Conservation (phyloP, 2,329 filamentous ascomycete species). For the Microdochium trichocladiopsis region DNA sequence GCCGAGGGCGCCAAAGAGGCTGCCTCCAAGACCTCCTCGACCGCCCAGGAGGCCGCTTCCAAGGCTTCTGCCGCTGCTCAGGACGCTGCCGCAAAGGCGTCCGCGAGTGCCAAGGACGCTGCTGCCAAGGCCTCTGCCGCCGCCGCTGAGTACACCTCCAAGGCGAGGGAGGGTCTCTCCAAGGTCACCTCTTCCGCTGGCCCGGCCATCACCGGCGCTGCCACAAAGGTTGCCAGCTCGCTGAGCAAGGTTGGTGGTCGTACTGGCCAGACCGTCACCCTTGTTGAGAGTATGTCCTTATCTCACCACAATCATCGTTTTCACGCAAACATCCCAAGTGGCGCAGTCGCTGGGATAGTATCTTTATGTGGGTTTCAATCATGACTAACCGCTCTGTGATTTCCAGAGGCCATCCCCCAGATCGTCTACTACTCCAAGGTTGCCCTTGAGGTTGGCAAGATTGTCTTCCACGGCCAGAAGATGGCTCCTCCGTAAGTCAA, state of each 20-base stretch:
- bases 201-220: constrained; percentile 67
- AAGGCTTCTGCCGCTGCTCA: constrained; percentile 18
- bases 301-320: too few species aligned
- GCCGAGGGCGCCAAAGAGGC: constrained; percentile 28
- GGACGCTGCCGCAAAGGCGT: constrained; percentile 33
- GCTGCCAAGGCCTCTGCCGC: constrained; percentile 33
- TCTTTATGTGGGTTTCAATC: too few species aligned
- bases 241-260: constrained; percentile 75
- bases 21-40: constrained; percentile 8
- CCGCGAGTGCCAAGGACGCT: constrained; percentile 31
- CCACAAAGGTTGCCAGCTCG: constrained; percentile 57
- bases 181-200: constrained; percentile 75
- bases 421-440: constrained; percentile 91
- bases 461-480: constrained; percentile 80
- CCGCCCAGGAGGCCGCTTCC: constrained; percentile 25
- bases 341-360: neutral
- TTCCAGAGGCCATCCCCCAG: constrained; percentile 72
- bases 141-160: constrained; percentile 42
- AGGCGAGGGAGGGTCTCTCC: constrained; percentile 77
- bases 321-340: too few species aligned
- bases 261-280: constrained; percentile 69
- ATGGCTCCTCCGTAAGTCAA: constrained; percentile 91
- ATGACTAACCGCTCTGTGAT: neutral
- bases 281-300: constrained; percentile 72
- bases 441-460: constrained; percentile 76